Evolutionary conservation across 2,329 filamentous ascomycete species (phyloP).

Genomic region (Phoma herbarum): DNA sequence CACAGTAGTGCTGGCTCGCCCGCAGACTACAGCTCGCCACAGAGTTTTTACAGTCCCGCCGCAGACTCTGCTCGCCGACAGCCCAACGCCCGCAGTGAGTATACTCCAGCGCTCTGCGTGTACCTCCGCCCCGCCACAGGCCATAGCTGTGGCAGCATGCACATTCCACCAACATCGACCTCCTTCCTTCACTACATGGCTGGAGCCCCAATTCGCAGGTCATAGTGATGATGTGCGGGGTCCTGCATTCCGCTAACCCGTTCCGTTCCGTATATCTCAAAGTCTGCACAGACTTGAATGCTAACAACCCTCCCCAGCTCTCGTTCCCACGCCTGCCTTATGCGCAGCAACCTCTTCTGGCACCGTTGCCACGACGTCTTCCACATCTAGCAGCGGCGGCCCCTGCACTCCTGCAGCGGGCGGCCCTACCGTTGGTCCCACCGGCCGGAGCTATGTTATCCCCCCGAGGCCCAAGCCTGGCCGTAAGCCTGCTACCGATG

Average conservation of each 20-base stretch:
- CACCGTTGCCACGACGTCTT: conserved; percentile 37
- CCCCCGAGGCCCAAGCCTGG: conserved; percentile 70
- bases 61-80: conserved; percentile 28
- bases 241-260: conserved; percentile 14
- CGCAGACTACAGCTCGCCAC: conserved; percentile 25
- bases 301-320: conserved; percentile 18
- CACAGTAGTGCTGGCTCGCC: conserved; percentile 28
- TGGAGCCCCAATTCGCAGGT: conserved; percentile 3
- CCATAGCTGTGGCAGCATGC: conserved; percentile 6
- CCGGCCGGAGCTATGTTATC: conserved; percentile 49
- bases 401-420: conserved; percentile 43
- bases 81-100: conserved; percentile 33
- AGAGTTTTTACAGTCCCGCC: conserved; percentile 19
- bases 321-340: conserved; percentile 20
- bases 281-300: conserved; percentile 13
- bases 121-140: conserved; percentile 19
- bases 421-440: conserved; percentile 43
- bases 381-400: conserved; percentile 28
- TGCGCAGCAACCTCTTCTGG: conserved; percentile 16
- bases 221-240: conserved; percentile 16
- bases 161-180: background rate
- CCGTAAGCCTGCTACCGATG: conserved; percentile 91
- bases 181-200: background rate
- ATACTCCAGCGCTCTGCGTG: conserved; percentile 12
- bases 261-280: conserved; percentile 14